phyloP scores from a whole-genome alignment of 1,284 basidiomycete species.

The Fomes fomentarius region DNA sequence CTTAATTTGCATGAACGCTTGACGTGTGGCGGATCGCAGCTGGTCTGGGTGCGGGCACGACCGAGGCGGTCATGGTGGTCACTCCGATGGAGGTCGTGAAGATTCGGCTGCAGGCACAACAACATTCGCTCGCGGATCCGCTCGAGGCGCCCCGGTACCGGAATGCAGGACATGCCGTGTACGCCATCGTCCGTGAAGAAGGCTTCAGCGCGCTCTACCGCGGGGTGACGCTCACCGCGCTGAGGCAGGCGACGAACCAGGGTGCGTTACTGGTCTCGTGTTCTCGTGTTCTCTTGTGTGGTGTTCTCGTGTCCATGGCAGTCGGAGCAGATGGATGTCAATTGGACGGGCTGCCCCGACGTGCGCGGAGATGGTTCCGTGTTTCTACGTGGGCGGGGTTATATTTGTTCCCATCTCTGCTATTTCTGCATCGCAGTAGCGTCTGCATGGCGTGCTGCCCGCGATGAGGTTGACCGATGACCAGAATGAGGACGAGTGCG shows the following conservation, averaged over 20 bases:
- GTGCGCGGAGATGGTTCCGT: too few relatives aligned
- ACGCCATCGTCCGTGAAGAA: constrained; percentile 94
- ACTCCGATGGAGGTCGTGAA: constrained; percentile 99
- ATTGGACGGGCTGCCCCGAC: too few relatives aligned
- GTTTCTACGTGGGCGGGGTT: too few relatives aligned
- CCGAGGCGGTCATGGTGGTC: constrained; percentile 93
- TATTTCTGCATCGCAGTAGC: too few relatives aligned
- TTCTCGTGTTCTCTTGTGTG: not conserved
- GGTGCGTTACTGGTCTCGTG: constrained; percentile 51
- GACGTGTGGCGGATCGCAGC: too few relatives aligned
- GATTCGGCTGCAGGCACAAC: constrained; percentile 97
- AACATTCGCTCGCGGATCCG: constrained; percentile 97
- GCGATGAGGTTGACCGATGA: too few relatives aligned
- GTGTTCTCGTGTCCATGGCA: too few relatives aligned
- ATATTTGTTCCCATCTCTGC: too few relatives aligned
- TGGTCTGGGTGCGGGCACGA: constrained; percentile 92
- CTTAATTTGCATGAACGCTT: too few relatives aligned
- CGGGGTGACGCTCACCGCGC: constrained; percentile 91
- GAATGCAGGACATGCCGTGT: constrained; percentile 96
- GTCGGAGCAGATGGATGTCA: too few relatives aligned
- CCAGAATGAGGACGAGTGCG: not conserved
- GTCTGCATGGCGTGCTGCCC: too few relatives aligned
- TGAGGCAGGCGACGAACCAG: constrained; percentile 98
- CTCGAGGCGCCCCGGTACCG: constrained; percentile 93
- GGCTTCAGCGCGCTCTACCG: constrained; percentile 88